Evolutionary conservation across 352 stramenopile genomes (phyloP), one percentile per base, ranked within the genome.

Genomic region (Phytophthora ramorum): DNA sequence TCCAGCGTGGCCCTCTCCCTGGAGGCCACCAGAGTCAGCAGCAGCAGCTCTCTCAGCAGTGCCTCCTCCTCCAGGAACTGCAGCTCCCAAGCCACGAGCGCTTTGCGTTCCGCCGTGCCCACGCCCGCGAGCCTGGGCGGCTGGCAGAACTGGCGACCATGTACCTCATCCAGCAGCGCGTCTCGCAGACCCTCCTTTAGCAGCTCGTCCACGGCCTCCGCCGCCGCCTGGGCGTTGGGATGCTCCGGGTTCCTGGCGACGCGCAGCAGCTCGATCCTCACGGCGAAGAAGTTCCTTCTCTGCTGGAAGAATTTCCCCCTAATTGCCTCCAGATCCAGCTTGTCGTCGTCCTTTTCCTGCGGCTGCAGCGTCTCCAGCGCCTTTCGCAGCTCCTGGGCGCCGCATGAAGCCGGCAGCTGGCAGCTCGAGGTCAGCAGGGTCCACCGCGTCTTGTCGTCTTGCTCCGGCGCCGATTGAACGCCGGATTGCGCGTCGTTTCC

Each of bases 21-120:
- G 8, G 75, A 81, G 17, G 58, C 49, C 30, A 81, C 71, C 4
- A 91, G 60, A 7, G 69, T 75, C 8, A 91, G 49, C 59, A 92
- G 40, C 41, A 90, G 52, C 60, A 90, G 51, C 30, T 92, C 78
- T 35, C 84, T 64, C 58, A 91, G 47, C 19, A 92, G 54, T n/a
- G 67, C 66, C 30, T 87, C 79, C 59, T 92, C 84, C 26, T 86
- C 41, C 8, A 91, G 49, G 13, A 90, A 60, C 58, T 92, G 84
- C 40, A 81, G 47, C 49, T 91, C 81, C 79, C 81, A 91, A 1
- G 41, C 59, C 30, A 65, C 30, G 37, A 83, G 76, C 12, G 81
- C 81, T 14, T 69, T 32, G 26, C 65, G 66, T 14, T 80, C 60
- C 1, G 51, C 59, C 1, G 41, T 48, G 0, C 76, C 53, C 10